These are phyloP conservation scores for Colletotrichum incanum DNA, from an alignment of 2,329 filamentous ascomycete species.

Conservation along the genomic window DNA sequence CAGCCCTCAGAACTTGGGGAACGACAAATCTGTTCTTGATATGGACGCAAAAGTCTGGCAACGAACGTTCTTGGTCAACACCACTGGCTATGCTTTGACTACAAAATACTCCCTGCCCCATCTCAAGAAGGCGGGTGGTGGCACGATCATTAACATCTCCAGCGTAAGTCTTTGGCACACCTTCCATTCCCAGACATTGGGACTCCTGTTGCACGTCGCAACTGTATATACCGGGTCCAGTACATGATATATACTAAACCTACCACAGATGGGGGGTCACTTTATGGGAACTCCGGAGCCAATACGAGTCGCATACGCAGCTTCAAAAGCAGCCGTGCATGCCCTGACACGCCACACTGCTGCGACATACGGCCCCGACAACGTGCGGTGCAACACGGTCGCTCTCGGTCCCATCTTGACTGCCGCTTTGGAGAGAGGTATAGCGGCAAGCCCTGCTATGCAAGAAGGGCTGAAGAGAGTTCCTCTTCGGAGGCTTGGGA, in stretches of 20 bases:
- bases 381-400: constrained; percentile 24
- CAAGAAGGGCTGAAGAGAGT: constrained; percentile 14
- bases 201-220: too few species aligned
- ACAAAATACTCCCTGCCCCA: constrained; percentile 25
- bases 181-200: neutral
- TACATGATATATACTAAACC: neutral
- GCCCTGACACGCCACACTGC: constrained; percentile 30
- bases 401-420: constrained; percentile 18
- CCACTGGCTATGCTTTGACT: constrained; percentile 22
- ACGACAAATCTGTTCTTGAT: constrained; percentile 14
- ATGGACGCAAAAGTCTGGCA: constrained; percentile 27
- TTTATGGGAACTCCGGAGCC: constrained; percentile 26
- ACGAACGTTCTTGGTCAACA: constrained; percentile 27
- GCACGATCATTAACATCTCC: constrained; percentile 29
- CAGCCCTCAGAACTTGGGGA: constrained; percentile 12
- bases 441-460: constrained; percentile 22
- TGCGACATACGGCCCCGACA: constrained; percentile 17
- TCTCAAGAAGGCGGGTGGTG: constrained; percentile 8
- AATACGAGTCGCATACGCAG: constrained; percentile 18
- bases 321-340: constrained; percentile 24
- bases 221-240: neutral
- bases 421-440: constrained; percentile 9
- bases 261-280: constrained; percentile 12
- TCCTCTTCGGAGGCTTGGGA: neutral
- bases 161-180: constrained; percentile 1